Evolutionary conservation across 345 rosid genomes (phyloP).

Genomic region (Turnera subulata): DNA sequence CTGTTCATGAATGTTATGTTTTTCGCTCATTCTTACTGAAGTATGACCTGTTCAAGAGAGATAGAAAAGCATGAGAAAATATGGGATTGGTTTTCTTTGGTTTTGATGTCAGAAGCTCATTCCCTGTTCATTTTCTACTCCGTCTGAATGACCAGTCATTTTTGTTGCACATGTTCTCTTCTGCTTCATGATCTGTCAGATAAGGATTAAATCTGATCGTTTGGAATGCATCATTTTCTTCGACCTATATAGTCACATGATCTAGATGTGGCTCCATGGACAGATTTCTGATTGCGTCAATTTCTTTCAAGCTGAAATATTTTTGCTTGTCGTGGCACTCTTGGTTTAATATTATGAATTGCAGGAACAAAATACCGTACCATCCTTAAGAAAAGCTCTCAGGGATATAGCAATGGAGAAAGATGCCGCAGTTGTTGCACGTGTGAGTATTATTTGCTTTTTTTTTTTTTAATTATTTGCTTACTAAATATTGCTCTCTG

Average conservation of each 20-base stretch:
- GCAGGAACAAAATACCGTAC: conserved; percentile 82
- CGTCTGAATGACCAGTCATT: too few species aligned
- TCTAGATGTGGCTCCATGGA: neutral
- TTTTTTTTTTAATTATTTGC: neutral
- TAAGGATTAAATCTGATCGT: neutral
- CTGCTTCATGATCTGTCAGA: neutral
- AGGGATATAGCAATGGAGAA: conserved; percentile 98
- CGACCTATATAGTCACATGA: neutral
- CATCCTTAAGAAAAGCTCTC: conserved; percentile 89
- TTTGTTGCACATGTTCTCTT: too few species aligned
- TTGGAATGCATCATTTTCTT: conserved; percentile 1
- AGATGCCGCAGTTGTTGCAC: conserved; percentile 96
- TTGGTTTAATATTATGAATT: conserved; percentile 3
- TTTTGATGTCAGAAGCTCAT: too few species aligned
- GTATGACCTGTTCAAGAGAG: too few species aligned
- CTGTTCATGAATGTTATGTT: too few species aligned
- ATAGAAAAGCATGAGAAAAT: too few species aligned
- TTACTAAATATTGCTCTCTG: too few species aligned
- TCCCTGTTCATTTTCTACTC: too few species aligned
- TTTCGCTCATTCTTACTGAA: too few species aligned
- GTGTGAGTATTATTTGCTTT: conserved; percentile 38
- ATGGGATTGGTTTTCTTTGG: too few species aligned
- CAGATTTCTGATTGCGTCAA: neutral
- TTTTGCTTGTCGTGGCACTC: conserved; percentile 1
- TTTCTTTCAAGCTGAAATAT: neutral